phyloP scores from a whole-genome alignment of 352 stramenopile species.

The Phytophthora litchii region DNA sequence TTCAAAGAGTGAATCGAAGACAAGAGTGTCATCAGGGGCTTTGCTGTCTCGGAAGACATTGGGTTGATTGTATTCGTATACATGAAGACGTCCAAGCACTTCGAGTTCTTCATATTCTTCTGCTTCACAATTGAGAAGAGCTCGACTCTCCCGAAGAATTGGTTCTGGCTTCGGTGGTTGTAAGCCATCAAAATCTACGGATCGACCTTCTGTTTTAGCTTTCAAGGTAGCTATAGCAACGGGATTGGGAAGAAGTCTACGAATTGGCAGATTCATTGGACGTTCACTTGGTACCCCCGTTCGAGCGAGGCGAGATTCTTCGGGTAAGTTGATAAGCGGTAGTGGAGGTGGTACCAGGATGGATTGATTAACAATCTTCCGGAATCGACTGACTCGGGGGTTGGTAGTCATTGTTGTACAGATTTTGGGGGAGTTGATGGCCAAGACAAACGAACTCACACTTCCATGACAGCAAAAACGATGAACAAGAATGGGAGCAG shows the following conservation, averaged over 20 bases:
- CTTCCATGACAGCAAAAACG: slow-evolving; percentile 18
- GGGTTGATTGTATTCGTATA: slow-evolving; percentile 82
- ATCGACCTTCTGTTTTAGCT: background rate
- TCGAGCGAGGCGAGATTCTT: slow-evolving; percentile 45
- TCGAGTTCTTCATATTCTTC: slow-evolving; percentile 39
- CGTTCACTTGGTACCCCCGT: slow-evolving; percentile 48
- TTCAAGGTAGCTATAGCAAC: slow-evolving; percentile 12
- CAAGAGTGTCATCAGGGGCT: slow-evolving; percentile 55
- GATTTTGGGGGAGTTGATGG: slow-evolving; percentile 1
- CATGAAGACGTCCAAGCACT: slow-evolving; percentile 39
- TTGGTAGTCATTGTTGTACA: slow-evolving; percentile 26
- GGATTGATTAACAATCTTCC: slow-evolving; percentile 22
- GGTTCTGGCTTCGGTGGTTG: slow-evolving; percentile 38
- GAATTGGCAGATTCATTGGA: slow-evolving; percentile 53
- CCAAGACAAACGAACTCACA: slow-evolving; percentile 4
- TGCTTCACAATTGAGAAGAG: slow-evolving; percentile 42
- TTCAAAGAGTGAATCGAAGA: slow-evolving; percentile 83
- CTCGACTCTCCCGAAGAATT: slow-evolving; percentile 50
- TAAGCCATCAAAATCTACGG: slow-evolving; percentile 3
- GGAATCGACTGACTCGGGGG: slow-evolving; percentile 32
- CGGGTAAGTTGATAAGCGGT: slow-evolving; percentile 61
- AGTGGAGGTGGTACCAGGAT: slow-evolving; percentile 61
- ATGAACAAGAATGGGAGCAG: background rate
- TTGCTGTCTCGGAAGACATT: slow-evolving; percentile 41
- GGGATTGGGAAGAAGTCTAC: slow-evolving; percentile 36